phyloP scores from a whole-genome alignment of 2,329 filamentous ascomycete species.

The Penicillium sp. region DNA sequence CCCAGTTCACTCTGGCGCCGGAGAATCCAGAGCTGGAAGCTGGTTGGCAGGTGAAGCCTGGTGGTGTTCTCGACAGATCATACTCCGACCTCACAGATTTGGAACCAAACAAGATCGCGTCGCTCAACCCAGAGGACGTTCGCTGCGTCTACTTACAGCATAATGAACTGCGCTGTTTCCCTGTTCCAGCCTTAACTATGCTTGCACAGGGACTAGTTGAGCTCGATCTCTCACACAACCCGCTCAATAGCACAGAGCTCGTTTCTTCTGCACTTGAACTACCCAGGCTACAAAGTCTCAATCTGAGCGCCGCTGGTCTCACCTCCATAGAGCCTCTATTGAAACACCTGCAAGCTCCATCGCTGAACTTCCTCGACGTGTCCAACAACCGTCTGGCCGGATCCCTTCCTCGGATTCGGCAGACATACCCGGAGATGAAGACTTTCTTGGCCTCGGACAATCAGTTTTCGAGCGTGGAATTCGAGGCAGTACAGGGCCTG shows the following conservation, averaged over 20 bases:
- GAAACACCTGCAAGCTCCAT: constrained; percentile 70
- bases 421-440: constrained; percentile 69
- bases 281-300: constrained; percentile 75
- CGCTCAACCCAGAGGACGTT: constrained; percentile 53
- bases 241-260: constrained; percentile 66
- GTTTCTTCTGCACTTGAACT: constrained; percentile 69
- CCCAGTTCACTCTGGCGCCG: constrained; percentile 45
- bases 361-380: constrained; percentile 75
- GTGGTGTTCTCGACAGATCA: constrained; percentile 67
- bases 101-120: constrained; percentile 53
- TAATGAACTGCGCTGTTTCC: constrained; percentile 73
- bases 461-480: constrained; percentile 71
- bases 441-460: constrained; percentile 80
- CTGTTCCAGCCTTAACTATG: constrained; percentile 67
- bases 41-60: constrained; percentile 44
- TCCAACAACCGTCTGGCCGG: constrained; percentile 78
- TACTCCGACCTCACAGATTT: constrained; percentile 63
- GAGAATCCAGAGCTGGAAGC: constrained; percentile 48
- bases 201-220: constrained; percentile 72
- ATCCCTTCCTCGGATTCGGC: constrained; percentile 66
- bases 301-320: constrained; percentile 73
- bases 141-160: constrained; percentile 71
- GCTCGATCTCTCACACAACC: constrained; percentile 76
- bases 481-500: constrained; percentile 73
- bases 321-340: constrained; percentile 69